Evolutionary conservation across 2,329 filamentous ascomycete genomes (phyloP).

Genomic region (Emergomyces pasteurianus): DNA sequence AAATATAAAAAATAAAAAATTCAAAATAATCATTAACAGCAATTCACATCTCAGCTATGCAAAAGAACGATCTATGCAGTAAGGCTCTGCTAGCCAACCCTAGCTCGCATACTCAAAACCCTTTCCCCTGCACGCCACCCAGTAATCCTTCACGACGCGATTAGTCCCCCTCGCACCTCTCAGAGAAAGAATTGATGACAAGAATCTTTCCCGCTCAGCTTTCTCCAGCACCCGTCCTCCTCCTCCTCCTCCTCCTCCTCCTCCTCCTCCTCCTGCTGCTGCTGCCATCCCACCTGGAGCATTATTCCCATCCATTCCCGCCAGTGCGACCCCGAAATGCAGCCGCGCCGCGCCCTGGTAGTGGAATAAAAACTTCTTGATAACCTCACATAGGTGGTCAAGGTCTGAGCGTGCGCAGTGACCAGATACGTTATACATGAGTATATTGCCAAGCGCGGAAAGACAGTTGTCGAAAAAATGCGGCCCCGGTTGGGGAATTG

Average conservation of each 20-base stretch:
- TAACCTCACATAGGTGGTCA: conserved; percentile 29
- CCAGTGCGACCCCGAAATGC: conserved; percentile 26
- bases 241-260: too few species aligned
- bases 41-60: not conserved
- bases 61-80: not conserved
- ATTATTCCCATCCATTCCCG: conserved; percentile 13
- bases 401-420: conserved; percentile 35
- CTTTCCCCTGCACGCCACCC: conserved; percentile 33
- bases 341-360: conserved; percentile 28
- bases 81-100: not conserved
- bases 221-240: conserved; percentile 16
- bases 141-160: conserved; percentile 30
- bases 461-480: conserved; percentile 25
- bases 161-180: conserved; percentile 29
- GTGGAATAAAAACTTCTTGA: conserved; percentile 31
- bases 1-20: not conserved
- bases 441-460: conserved; percentile 26
- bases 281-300: conserved; percentile 1
- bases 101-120: conserved; percentile 26
- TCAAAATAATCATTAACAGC: not conserved
- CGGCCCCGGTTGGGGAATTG: conserved; percentile 6
- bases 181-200: conserved; percentile 27
- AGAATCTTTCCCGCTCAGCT: conserved; percentile 30
- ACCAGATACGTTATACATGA: conserved; percentile 31
- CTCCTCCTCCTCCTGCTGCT: too few species aligned